Base-by-base conservation (phyloP, 2,329 filamentous ascomycete species). In the Cytospora chrysosperma region DNA sequence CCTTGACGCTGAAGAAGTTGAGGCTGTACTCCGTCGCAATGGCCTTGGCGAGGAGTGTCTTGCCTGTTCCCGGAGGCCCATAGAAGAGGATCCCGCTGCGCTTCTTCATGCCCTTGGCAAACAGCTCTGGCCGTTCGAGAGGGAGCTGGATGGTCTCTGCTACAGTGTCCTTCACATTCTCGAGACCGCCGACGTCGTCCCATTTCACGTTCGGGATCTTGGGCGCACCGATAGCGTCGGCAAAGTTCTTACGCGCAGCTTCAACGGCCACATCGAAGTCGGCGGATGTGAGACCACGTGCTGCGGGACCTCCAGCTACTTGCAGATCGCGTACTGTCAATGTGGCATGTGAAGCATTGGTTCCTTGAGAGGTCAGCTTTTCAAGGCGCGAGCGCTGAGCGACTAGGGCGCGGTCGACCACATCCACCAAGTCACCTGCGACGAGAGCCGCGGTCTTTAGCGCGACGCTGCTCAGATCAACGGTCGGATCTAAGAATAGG, bases 21-120 rank as follows among this genome's bases (percentile, higher is more conserved):
- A 96, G 85, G 67, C 90, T 94, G 78, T 96, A 96, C 74, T 96
- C 93, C 0, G 93, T 96, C 0, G 93, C 93, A 69, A 96, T 96
- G 32, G 93, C 93, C 78, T 96, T 96, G 57, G 93, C 93, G 56
- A 96, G 82, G n/a, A 96, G 78, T 1, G 93, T 97, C 78, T 97
- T 97, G 70, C 93, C 93, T 1, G 93, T 96, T 66, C 93, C 93
- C 0, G 93, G 93, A 1, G 93, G 93, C 0, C 93, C 93, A 72
- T 96, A 96, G 77, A 97, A 96, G 27, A 96, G 77, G 68, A 97
- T 96, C 69, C 93, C 93, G 26, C 92, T 96, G 50, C 94, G 88
- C 80, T 98, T 98, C 84, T 97, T 97, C 90, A 98, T 95, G 56
- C 94, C 95, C 79, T 94, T 96, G 34, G 93, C 93, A 71, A 98